phyloP scores from a whole-genome alignment of 352 stramenopile genomes.

The Globisporangium polare region DNA sequence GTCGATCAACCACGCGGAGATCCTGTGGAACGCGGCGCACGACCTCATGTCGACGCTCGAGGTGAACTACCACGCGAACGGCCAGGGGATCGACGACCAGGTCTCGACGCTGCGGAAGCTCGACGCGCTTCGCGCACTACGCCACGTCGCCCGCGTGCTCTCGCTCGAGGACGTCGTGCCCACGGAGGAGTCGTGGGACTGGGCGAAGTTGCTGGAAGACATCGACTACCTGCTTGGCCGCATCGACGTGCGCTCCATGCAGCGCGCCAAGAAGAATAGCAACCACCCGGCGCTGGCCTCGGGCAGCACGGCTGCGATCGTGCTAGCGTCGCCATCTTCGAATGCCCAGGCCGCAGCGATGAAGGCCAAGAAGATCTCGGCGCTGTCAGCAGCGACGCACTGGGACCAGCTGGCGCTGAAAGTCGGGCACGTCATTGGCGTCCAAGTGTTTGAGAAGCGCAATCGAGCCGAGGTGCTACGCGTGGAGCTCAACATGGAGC shows the following conservation, averaged over 20 bases:
- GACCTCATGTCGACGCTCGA: slow-evolving; percentile 88
- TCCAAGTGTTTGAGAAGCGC: slow-evolving; percentile 75
- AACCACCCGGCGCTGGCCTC: slow-evolving; percentile 13
- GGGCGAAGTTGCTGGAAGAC: slow-evolving; percentile 71
- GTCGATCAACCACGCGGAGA: slow-evolving; percentile 89
- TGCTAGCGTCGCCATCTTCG: background rate
- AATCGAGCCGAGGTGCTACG: slow-evolving; percentile 63
- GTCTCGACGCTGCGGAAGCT: slow-evolving; percentile 56
- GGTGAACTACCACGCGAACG: slow-evolving; percentile 62
- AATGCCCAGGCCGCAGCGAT: background rate
- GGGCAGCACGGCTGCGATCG: background rate
- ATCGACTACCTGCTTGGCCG: slow-evolving; percentile 62
- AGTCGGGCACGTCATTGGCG: slow-evolving; percentile 60
- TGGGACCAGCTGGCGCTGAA: slow-evolving; percentile 62
- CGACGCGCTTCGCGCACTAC: slow-evolving; percentile 58
- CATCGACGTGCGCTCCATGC: slow-evolving; percentile 47
- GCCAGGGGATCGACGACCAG: slow-evolving; percentile 30
- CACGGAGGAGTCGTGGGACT: slow-evolving; percentile 76
- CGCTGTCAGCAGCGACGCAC: slow-evolving; percentile 31
- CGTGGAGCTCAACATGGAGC: slow-evolving; percentile 61
- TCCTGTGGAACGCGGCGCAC: slow-evolving; percentile 90
- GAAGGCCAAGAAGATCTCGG: slow-evolving; percentile 8
- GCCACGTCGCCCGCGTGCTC: slow-evolving; percentile 56
- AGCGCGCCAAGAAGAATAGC: slow-evolving; percentile 20
- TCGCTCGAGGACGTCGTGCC: slow-evolving; percentile 66